phyloP scores from a whole-genome alignment of 768 basidiomycete species.

The Hemileccinum rubropunctum region DNA sequence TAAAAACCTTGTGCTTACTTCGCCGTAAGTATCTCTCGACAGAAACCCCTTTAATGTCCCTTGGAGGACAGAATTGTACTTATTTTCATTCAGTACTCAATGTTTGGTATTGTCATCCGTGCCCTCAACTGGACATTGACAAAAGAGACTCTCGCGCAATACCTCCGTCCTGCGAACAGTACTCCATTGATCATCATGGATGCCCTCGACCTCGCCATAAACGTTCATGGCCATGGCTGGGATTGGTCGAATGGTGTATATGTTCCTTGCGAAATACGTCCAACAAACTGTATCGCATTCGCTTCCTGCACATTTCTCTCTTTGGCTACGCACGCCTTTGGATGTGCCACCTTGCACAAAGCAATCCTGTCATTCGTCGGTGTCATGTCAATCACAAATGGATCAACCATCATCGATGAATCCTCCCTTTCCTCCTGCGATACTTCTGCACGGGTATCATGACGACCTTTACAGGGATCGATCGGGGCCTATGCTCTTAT shows the following conservation, averaged over 20 bases:
- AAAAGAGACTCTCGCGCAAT: too few species aligned
- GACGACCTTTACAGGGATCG: too few species aligned
- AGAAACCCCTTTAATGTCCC: background rate
- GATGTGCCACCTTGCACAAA: slow-evolving; percentile 46
- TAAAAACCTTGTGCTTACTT: slow-evolving; percentile 2
- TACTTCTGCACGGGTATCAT: too few species aligned
- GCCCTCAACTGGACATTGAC: slow-evolving; percentile 17
- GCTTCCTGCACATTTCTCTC: slow-evolving; percentile 33
- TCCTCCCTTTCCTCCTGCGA: slow-evolving; percentile 24
- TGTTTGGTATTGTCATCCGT: slow-evolving; percentile 12
- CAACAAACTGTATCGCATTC: slow-evolving; percentile 39
- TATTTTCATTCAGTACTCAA: slow-evolving; percentile 6
- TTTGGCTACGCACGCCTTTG: slow-evolving; percentile 34
- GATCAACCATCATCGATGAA: slow-evolving; percentile 31
- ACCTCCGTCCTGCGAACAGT: slow-evolving; percentile 4
- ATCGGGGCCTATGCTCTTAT: too few species aligned
- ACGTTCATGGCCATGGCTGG: too few species aligned
- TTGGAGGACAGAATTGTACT: background rate
- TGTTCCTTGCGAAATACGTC: slow-evolving; percentile 38
- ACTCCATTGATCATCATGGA: slow-evolving; percentile 26
- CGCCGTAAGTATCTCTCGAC: slow-evolving; percentile 2
- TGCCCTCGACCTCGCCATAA: slow-evolving; percentile 48
- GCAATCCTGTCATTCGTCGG: slow-evolving; percentile 47
- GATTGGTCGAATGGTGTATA: slow-evolving; percentile 43
- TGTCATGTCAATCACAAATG: slow-evolving; percentile 11